A percentile compares a stretch with the other conserved stretches of the same genome.
Evolutionary conservation across 1,284 basidiomycete species (phyloP).

Genomic region (Xanthoconium separans): DNA sequence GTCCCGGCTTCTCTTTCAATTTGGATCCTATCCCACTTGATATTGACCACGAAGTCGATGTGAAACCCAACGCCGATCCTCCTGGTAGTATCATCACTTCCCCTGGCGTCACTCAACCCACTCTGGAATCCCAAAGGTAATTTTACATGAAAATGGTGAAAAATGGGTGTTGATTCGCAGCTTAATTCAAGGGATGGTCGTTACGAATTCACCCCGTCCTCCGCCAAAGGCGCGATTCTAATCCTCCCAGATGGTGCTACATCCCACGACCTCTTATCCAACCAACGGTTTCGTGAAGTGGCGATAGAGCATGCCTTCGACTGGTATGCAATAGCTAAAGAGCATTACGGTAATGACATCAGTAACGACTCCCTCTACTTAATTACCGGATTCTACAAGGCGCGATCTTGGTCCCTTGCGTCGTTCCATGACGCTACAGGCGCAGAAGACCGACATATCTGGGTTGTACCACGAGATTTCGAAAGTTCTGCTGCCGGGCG

Average conservation of each 20-base stretch:
- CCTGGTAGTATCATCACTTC: background rate
- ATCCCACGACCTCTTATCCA: background rate
- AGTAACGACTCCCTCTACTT: background rate
- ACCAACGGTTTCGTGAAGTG: background rate
- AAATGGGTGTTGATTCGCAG: background rate
- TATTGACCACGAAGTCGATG: background rate
- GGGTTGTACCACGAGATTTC: background rate
- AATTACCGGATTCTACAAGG: background rate
- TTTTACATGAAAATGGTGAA: background rate
- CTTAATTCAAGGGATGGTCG: background rate
- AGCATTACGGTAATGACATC: background rate
- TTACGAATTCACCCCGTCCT: background rate
- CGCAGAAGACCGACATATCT: background rate
- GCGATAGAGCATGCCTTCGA: background rate
- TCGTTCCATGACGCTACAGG: background rate
- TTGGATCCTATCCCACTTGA: background rate
- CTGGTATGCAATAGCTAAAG: background rate
- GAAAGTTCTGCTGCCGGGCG: background rate
- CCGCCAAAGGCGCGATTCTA: slow-evolving; percentile 4
- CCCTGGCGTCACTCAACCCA: background rate
- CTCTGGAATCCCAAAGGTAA: background rate
- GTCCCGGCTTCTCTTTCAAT: background rate
- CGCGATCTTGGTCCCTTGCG: background rate
- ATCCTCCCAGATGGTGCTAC: slow-evolving; percentile 10
- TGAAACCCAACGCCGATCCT: background rate